Evolutionary conservation across 2,329 filamentous ascomycete species (phyloP), one percentile per base, ranked within the genome.

Genomic region (Neonectria coccinea): DNA sequence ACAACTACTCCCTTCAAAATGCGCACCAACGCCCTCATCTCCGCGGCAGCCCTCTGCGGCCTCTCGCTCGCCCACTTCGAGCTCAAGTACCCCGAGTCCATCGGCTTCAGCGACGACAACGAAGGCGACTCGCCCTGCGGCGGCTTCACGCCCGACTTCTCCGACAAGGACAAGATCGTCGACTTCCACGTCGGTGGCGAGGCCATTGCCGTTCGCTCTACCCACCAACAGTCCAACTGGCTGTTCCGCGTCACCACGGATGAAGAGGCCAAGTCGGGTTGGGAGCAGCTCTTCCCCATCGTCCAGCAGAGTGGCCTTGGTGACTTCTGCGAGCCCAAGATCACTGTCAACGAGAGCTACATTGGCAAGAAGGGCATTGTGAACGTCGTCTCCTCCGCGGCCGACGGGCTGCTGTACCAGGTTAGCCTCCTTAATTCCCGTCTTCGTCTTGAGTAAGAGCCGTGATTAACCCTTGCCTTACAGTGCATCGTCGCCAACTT

Each of bases 141-240:
- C 65, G 84, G 86, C 67, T 83, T 83, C 74, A 77, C 79, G 0
- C 79, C 84, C 33, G 78, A 84, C 67, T 81, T 86, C 57, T 79
- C 79, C 51, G 68, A 79, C 20, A 78, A 83, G 66, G 66, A 78
- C 25, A 79, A 84, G 60, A 85, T 88, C 73, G 80, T 81, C 56
- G 83, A 87, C 69, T 89, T 89, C 76, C 83, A 88, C 73, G 84
- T 89, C 63, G 85, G 79, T 69, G 86, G 87, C 69, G 84, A 88
- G 68, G 78, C 83, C 61, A 78, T 89, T 36, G 80, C 81, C 64
- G 72, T 85, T 54, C 77, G 75, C 8, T 79, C 83, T 8, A 82
- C 80, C 3, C 88, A 90, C 71, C 79, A 84, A 4, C 80, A 86
- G 73, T 78, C 80, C 68, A 85, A 80, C 59, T 89, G 83, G 84